A percentile compares a stretch with the other conserved stretches of the same genome.
Evolutionary conservation across 345 rosid genomes (phyloP).

Genomic region (Gossypium sturtianum): DNA sequence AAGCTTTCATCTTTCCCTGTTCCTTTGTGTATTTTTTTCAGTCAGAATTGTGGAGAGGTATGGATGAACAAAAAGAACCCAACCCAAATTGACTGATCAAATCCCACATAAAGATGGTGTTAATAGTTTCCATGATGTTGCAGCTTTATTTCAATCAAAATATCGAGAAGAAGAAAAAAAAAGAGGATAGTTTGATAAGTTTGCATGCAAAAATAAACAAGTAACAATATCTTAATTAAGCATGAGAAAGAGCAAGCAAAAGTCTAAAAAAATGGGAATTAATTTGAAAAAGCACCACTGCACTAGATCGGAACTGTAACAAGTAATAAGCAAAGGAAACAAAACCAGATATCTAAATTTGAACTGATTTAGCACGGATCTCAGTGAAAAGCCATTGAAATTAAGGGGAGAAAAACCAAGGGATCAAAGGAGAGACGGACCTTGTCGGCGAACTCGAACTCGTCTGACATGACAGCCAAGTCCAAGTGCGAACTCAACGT

Average conservation of each 20-base stretch:
- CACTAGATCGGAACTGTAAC: background rate
- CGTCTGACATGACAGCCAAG: constrained; percentile 21
- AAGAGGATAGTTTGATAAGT: background rate
- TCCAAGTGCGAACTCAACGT: background rate
- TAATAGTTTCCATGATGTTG: background rate
- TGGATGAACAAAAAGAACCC: background rate
- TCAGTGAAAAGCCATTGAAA: background rate
- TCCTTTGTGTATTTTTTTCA: background rate
- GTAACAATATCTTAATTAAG: background rate
- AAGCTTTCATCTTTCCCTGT: no score
- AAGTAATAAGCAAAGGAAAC: background rate
- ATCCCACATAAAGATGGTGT: background rate
- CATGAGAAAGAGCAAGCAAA: background rate
- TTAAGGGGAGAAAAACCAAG: background rate
- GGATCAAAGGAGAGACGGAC: constrained; percentile 14
- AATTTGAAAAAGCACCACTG: background rate
- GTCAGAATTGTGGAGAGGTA: background rate
- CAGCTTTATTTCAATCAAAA: background rate
- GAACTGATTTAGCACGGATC: constrained; percentile 2
- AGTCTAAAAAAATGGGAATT: background rate
- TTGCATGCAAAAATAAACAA: background rate
- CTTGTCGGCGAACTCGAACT: constrained; percentile 19
- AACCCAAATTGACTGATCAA: background rate
- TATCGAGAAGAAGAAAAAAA: background rate
- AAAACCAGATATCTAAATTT: background rate